phyloP scores from a whole-genome alignment of 805 yeast species.

The Ogataea ganodermae region DNA sequence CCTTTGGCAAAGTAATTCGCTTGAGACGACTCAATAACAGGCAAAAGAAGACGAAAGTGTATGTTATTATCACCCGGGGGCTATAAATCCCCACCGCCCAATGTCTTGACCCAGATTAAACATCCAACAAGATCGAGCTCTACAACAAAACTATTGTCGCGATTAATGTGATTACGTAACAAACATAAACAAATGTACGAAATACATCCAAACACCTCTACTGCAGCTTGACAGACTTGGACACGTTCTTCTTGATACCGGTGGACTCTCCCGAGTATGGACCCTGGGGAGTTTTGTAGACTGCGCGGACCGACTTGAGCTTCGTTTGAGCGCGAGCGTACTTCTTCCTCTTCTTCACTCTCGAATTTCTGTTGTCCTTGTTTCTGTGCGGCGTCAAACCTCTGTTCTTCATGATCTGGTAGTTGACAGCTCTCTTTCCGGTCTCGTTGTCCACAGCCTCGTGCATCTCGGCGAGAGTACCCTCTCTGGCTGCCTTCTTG shows the following conservation, averaged over 20 bases:
- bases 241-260: slow-evolving; percentile 92
- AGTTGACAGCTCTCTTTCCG: slow-evolving; percentile 93
- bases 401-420: slow-evolving; percentile 93
- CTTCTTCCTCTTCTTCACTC: slow-evolving; percentile 98
- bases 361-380: slow-evolving; percentile 91
- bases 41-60: too few species aligned
- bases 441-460: slow-evolving; percentile 71
- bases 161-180: slow-evolving; percentile 4
- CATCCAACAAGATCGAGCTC: too few species aligned
- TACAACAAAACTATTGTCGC: slow-evolving; percentile 6
- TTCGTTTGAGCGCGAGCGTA: slow-evolving; percentile 94
- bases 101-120: too few species aligned
- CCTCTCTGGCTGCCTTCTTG: slow-evolving; percentile 78
- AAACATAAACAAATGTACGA: not conserved
- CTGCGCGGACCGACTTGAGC: slow-evolving; percentile 85
- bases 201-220: slow-evolving; percentile 16
- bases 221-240: slow-evolving; percentile 83
- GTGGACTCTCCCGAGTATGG: slow-evolving; percentile 93
- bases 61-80: too few species aligned
- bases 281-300: slow-evolving; percentile 72
- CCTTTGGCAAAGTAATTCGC: too few species aligned
- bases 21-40: too few species aligned
- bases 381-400: slow-evolving; percentile 92
- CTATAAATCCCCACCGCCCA: too few species aligned
- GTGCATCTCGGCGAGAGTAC: slow-evolving; percentile 70